Evolutionary conservation across 2,329 filamentous ascomycete species (phyloP).

Genomic region (Beauveria sp.): DNA sequence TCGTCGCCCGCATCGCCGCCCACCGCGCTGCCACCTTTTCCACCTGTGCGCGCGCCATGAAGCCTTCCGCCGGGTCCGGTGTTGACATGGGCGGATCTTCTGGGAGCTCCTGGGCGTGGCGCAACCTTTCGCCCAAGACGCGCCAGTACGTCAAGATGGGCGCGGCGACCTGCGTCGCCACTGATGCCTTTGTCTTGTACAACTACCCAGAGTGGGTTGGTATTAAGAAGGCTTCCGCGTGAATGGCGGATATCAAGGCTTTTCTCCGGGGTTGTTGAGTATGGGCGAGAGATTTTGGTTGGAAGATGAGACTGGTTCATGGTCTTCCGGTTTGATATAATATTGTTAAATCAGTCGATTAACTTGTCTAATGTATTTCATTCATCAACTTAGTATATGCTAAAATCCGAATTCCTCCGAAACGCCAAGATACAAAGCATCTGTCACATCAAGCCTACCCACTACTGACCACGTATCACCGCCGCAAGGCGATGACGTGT

Average conservation of each 20-base stretch:
- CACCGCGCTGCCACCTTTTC: neutral
- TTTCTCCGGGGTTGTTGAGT: neutral
- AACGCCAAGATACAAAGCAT: neutral
- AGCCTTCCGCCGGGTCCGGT: neutral
- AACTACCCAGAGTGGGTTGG: slow-evolving; percentile 4
- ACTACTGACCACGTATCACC: slow-evolving; percentile 5
- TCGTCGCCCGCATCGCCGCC: neutral
- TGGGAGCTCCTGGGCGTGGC: slow-evolving; percentile 4
- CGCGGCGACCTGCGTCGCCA: neutral
- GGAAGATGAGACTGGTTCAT: no score
- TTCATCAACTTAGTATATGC: neutral
- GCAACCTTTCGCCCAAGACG: slow-evolving; percentile 7
- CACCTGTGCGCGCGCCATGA: neutral
- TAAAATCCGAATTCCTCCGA: neutral
- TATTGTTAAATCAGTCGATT: no score
- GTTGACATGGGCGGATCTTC: neutral
- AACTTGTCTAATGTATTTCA: no score
- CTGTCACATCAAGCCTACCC: neutral
- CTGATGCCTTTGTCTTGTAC: slow-evolving; percentile 6
- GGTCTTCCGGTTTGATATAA: no score
- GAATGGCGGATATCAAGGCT: neutral
- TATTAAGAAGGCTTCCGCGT: neutral
- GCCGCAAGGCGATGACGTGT: slow-evolving; percentile 9
- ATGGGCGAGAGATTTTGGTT: no score
- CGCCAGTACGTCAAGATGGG: slow-evolving; percentile 3